phyloP scores from a whole-genome alignment of 2,329 filamentous ascomycete species.

The Ambrosiella xylebori region DNA sequence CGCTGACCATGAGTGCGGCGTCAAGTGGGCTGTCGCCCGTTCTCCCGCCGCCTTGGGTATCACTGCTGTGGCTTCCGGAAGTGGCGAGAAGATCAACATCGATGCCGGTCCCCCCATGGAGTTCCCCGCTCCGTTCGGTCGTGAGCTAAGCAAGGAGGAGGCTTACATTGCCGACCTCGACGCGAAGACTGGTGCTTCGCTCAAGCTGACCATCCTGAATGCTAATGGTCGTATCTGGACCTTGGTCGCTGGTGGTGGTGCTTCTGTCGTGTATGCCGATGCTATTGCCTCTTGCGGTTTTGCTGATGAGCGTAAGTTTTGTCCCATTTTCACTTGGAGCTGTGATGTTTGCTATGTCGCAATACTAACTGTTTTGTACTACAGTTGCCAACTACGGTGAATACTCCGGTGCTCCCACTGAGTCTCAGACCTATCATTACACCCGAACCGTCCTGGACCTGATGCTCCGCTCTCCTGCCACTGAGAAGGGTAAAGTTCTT shows the following conservation, averaged over 20 bases:
- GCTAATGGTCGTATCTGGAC: conserved; percentile 88
- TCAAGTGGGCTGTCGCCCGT: conserved; percentile 95
- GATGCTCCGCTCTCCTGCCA: conserved; percentile 78
- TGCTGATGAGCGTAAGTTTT: conserved; percentile 49
- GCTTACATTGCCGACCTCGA: conserved; percentile 98
- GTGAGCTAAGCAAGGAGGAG: conserved; percentile 97
- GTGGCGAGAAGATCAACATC: conserved; percentile 66
- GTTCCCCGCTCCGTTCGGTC: conserved; percentile 96
- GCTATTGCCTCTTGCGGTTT: conserved; percentile 94
- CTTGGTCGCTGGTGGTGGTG: conserved; percentile 95
- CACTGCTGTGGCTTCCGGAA: conserved; percentile 43
- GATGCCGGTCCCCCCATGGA: conserved; percentile 97
- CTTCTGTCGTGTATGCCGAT: conserved; percentile 96
- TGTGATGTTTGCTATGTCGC: neutral
- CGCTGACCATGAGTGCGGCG: conserved; percentile 96
- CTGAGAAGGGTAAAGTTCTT: conserved; percentile 87
- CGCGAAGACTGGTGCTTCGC: conserved; percentile 95
- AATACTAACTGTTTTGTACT: neutral
- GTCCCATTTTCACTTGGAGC: neutral
- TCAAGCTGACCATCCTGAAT: conserved; percentile 96
- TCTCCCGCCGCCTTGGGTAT: conserved; percentile 78
- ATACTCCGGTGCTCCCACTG: conserved; percentile 96
- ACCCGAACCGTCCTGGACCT: conserved; percentile 91
- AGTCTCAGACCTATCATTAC: conserved; percentile 99
- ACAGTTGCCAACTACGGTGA: conserved; percentile 90